Evolutionary conservation across 805 yeast genomes (phyloP), one percentile per base, ranked within the genome.

Genomic region (fission yeast (Schizosaccharomyces pombe)): DNA sequence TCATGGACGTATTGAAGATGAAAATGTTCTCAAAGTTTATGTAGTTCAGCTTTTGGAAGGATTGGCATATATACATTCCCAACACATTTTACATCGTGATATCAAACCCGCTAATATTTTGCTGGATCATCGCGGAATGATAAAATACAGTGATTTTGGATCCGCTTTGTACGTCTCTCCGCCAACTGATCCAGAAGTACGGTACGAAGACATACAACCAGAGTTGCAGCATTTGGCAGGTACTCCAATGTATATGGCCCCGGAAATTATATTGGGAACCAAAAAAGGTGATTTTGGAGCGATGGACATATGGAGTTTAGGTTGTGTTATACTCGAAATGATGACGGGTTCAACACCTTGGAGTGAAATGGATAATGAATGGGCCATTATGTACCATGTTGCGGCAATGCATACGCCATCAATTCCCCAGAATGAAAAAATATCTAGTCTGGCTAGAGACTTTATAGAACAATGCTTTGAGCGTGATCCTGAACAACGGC

Each of bases 231-330:
- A 75, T 30, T 73, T 82, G 72, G 79, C 93, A 1, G 98, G 98
- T 40, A 91, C 98, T 0, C 97, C 97, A 11, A 91, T 91, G 96
- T 91, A 91, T 68, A 89, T 91, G 97, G 85, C 97, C 0, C 98
- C 98, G 0, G 98, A 91, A 62, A 84, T 84, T 0, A 85, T 91
- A 57, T 83, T 91, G 1, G 96, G 96, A 1, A 72, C 75, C 4
- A 66, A 73, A 0, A 63, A 73, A 1, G 81, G 80, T 33, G 70
- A 72, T 55, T 75, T 73, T 59, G 87, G 87, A 2, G 77, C 79
- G 2, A 75, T 72, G 56, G 98, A 91, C 68, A 83, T 91, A 33
- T 91, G 98, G 98, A 85, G 97, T 0, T 70, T 89, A 47, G 98
- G 98, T 2, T 91, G 98, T 66, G 87, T 95, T 66, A 82, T 91